Percentiles rank a stretch among this genome's conserved stretches.
These are phyloP conservation scores for Stephania cephalantha DNA, from an alignment of 164 flowering plant genomes.

Conservation along the genomic window DNA sequence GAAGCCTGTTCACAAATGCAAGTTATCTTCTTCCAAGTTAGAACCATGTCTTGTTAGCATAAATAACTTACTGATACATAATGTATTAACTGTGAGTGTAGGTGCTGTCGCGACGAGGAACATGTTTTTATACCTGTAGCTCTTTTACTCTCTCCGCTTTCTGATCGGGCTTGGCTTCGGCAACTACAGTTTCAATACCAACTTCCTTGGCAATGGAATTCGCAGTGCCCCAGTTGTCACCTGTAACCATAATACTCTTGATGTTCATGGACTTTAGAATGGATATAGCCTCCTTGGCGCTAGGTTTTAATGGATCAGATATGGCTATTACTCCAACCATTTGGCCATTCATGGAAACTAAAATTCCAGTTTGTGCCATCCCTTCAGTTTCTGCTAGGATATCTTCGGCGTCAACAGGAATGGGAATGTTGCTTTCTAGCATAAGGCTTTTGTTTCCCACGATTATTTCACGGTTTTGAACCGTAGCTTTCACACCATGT, in stretches of 20 bases:
- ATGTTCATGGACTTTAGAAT: slow-evolving; percentile 76
- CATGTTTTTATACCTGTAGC: slow-evolving; percentile 48
- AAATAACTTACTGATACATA: background rate
- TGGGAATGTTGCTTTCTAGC: slow-evolving; percentile 37
- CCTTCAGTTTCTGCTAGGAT: slow-evolving; percentile 52
- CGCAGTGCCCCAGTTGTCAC: slow-evolving; percentile 94
- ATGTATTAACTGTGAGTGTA: too few species aligned
- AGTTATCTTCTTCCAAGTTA: background rate
- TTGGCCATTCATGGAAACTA: slow-evolving; percentile 54
- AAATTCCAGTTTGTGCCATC: slow-evolving; percentile 74
- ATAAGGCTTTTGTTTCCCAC: slow-evolving; percentile 81
- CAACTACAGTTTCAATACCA: slow-evolving; percentile 66
- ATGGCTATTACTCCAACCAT: slow-evolving; percentile 61
- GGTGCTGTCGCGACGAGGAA: background rate
- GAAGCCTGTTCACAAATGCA: slow-evolving; percentile 25
- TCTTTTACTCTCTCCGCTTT: slow-evolving; percentile 80
- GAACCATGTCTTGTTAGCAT: background rate
- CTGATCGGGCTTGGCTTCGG: slow-evolving; percentile 78
- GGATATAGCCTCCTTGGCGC: slow-evolving; percentile 62
- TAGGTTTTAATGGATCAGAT: slow-evolving; percentile 84
- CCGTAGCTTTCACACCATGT: slow-evolving; percentile 68
- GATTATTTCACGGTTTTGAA: slow-evolving; percentile 47
- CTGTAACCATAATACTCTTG: slow-evolving; percentile 73
- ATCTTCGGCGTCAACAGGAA: slow-evolving; percentile 58
- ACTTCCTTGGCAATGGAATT: slow-evolving; percentile 68